Conservation (phyloP, 306 rosid species). For the Cucumis hystrix region DNA sequence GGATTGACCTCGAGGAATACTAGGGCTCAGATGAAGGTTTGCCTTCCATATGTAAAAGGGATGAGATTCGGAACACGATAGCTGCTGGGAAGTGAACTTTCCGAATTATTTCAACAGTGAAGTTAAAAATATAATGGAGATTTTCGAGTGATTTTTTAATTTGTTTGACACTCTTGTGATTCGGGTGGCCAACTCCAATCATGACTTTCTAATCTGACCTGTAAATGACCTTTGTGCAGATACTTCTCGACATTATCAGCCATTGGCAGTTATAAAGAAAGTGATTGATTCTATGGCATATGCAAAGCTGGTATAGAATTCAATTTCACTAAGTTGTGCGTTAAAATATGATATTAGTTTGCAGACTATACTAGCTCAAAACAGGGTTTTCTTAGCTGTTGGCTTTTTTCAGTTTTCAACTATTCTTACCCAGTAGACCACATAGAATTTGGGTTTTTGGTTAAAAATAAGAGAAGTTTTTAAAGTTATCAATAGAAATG, state of each 20-base stretch:
- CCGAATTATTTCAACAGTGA: background rate
- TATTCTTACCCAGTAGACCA: background rate
- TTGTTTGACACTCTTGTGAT: background rate
- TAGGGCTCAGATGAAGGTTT: background rate
- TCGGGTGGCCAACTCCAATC: background rate
- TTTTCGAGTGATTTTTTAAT: background rate
- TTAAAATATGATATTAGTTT: background rate
- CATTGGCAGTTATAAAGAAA: constrained; percentile 27
- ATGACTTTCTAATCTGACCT: background rate
- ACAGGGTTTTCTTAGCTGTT: background rate
- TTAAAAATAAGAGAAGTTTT: background rate
- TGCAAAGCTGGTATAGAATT: constrained; percentile 23
- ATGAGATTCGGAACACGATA: background rate
- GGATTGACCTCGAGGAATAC: background rate
- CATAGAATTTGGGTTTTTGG: background rate
- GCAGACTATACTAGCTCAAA: background rate
- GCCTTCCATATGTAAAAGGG: background rate
- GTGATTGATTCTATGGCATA: constrained; percentile 33
- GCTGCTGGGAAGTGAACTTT: background rate
- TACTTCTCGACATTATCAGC: constrained; percentile 33
- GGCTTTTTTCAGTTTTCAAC: background rate
- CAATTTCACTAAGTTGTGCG: background rate
- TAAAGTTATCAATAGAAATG: background rate
- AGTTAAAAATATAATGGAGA: background rate
- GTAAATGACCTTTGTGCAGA: constrained; percentile 13